Percentiles rank a stretch among this genome's conserved stretches.
These are phyloP conservation scores for Yamadazyma songkhlaensis DNA, from an alignment of 1,139 yeast species.

Conservation along the genomic window DNA sequence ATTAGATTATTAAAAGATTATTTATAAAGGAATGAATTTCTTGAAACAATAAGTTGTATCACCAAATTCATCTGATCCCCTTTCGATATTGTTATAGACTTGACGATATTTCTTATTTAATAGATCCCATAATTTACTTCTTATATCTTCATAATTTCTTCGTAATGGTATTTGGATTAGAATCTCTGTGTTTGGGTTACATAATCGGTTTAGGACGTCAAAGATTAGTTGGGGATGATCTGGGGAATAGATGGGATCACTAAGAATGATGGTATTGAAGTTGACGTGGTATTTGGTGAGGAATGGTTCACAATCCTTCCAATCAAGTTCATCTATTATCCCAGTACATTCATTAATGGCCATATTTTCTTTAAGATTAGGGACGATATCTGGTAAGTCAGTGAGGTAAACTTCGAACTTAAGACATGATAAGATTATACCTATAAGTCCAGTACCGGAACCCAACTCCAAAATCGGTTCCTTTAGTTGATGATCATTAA, in stretches of 20 bases:
- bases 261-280: conserved; percentile 62
- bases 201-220: conserved; percentile 47
- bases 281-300: conserved; percentile 15
- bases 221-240: conserved; percentile 76
- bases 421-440: conserved; percentile 57
- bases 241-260: conserved; percentile 87
- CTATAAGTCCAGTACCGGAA: conserved; percentile 90
- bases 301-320: conserved; percentile 60
- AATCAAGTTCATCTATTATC: conserved; percentile 61
- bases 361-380: conserved; percentile 62
- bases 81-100: conserved; percentile 35
- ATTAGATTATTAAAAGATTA: conserved; percentile 68
- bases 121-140: conserved; percentile 58
- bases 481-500: conserved; percentile 18
- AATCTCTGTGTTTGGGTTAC: conserved; percentile 39
- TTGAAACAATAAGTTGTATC: conserved; percentile 60
- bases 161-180: conserved; percentile 77
- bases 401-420: conserved; percentile 59
- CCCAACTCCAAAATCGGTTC: conserved; percentile 75
- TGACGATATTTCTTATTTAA: conserved; percentile 31
- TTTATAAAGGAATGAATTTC: conserved; percentile 29
- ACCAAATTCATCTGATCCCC: conserved; percentile 88
- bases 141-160: conserved; percentile 59
- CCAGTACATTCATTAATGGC: conserved; percentile 35
- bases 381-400: conserved; percentile 74